Evolutionary conservation across 441 rosid species (phyloP).

Genomic region (Capsella rubella): DNA sequence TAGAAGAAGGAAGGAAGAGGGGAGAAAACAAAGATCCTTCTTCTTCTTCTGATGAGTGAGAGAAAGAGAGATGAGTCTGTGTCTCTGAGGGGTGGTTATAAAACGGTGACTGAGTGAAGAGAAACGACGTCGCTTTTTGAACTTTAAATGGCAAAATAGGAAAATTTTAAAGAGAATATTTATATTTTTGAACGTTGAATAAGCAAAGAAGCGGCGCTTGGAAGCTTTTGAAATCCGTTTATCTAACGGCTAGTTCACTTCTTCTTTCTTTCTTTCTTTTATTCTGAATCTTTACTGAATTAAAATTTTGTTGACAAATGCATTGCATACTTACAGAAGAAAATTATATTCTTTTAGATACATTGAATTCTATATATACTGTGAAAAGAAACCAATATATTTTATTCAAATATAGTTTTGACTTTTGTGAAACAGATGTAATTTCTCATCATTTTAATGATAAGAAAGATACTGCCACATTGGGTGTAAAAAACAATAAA

Average conservation of each 20-base stretch:
- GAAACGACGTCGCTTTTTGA: conserved; percentile 41
- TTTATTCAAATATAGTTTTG: background rate
- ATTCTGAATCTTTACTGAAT: background rate
- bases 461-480: background rate
- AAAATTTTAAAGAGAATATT: background rate
- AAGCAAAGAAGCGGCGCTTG: conserved; percentile 12
- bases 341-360: background rate
- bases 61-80: too few relatives aligned
- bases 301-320: background rate
- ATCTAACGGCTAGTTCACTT: conserved; percentile 62
- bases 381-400: background rate
- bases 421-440: background rate
- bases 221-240: conserved; percentile 19
- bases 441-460: background rate
- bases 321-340: background rate
- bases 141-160: background rate
- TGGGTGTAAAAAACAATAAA: background rate
- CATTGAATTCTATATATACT: background rate
- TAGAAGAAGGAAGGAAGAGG: conserved; percentile 32
- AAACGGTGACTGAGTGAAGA: background rate
- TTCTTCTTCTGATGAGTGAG: conserved; percentile 36
- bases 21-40: conserved; percentile 33
- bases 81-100: conserved; percentile 40
- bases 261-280: background rate
- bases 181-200: conserved; percentile 56